These are phyloP conservation scores for Microstegium vimineum DNA, from an alignment of 176 grass and related monocot genomes.

Conservation along the genomic window DNA sequence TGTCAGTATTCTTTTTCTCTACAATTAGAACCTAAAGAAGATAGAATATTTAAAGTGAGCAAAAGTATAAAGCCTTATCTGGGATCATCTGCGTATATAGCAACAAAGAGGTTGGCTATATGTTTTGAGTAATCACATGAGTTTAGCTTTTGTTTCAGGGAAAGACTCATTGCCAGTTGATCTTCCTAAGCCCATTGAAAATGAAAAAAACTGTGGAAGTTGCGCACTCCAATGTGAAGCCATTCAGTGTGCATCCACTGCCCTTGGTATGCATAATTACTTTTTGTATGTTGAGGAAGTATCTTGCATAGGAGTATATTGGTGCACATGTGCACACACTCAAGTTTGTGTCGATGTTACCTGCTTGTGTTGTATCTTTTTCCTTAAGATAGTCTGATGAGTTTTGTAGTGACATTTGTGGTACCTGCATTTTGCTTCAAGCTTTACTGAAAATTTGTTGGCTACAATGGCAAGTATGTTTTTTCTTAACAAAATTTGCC, in stretches of 20 bases:
- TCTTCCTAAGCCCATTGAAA: conserved; percentile 58
- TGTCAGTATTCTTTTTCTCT: neutral
- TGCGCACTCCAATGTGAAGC: conserved; percentile 49
- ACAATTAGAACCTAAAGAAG: conserved; percentile 18
- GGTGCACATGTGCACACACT: neutral
- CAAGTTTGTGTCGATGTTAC: neutral
- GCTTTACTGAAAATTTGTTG: neutral
- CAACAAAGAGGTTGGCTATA: conserved; percentile 3
- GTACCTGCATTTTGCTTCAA: neutral
- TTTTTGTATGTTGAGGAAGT: neutral
- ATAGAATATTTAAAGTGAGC: neutral
- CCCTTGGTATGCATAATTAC: conserved; percentile 39
- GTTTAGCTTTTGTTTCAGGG: conserved; percentile 60
- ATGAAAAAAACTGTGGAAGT: conserved; percentile 52
- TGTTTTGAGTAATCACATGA: conserved; percentile 3
- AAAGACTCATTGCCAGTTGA: conserved; percentile 72
- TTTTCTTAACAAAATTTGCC: conserved; percentile 7
- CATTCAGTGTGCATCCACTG: conserved; percentile 61
- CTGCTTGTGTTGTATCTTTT: neutral
- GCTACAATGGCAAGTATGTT: neutral
- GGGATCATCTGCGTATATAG: conserved; percentile 13
- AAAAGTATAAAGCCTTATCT: neutral
- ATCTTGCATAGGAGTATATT: neutral
- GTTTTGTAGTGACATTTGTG: conserved; percentile 1
- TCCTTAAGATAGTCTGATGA: conserved; percentile 11